Percentiles rank a stretch among this genome's conserved stretches.
phyloP scores from a whole-genome alignment of 768 basidiomycete genomes.

The Naganishia vaughanmartiniae region DNA sequence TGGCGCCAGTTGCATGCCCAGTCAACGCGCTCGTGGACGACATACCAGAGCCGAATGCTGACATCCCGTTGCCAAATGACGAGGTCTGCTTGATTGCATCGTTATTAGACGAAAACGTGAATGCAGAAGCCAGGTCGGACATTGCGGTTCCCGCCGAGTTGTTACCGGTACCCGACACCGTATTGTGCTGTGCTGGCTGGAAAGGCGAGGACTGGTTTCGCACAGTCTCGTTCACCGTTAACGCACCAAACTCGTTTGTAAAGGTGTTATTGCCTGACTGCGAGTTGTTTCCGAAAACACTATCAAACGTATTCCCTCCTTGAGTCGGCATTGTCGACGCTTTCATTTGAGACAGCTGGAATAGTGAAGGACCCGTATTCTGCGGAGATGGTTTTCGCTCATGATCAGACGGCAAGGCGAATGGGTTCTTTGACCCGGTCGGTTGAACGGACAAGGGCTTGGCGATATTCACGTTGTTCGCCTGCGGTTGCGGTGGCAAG shows the following conservation, averaged over 20 bases:
- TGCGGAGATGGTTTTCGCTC: conserved; percentile 15
- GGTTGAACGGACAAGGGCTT: conserved; percentile 78
- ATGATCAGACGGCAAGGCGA: conserved; percentile 65
- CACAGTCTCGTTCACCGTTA: not conserved
- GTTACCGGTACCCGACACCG: conserved; percentile 5
- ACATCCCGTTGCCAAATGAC: conserved; percentile 27
- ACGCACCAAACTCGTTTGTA: conserved; percentile 35
- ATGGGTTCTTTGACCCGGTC: conserved; percentile 94
- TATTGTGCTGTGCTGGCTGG: not conserved
- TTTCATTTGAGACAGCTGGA: conserved; percentile 37
- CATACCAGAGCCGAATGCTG: conserved; percentile 16
- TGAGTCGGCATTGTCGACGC: conserved; percentile 4
- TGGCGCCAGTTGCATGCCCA: conserved; percentile 30
- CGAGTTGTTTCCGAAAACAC: conserved; percentile 7
- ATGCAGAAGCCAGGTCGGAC: conserved; percentile 44
- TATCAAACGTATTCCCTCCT: conserved; percentile 8
- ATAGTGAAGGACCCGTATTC: conserved; percentile 26
- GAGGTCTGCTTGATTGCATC: conserved; percentile 4
- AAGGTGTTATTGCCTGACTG: not conserved
- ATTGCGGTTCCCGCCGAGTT: conserved; percentile 30
- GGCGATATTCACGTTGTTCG: conserved; percentile 52
- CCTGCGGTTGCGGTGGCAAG: conserved; percentile 12
- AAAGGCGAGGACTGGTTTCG: not conserved
- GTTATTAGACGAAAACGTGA: conserved; percentile 31
- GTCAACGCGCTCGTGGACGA: not conserved